These are phyloP conservation scores for Stagonosporopsis tanaceti DNA, from an alignment of 2,329 filamentous ascomycete species.

Conservation along the genomic window DNA sequence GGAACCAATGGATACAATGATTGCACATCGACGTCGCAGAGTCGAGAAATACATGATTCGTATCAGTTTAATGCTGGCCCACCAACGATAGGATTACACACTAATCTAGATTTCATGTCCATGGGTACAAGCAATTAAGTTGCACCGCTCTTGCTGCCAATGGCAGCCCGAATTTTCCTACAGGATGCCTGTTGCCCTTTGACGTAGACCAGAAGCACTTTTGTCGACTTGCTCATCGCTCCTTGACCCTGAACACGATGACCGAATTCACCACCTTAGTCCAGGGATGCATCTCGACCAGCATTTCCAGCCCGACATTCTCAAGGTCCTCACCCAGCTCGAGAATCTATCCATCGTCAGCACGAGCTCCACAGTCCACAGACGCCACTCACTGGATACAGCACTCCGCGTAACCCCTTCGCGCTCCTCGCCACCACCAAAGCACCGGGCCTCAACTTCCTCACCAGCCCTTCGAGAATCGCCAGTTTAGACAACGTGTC, in stretches of 20 bases:
- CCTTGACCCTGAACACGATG: conserved; percentile 47
- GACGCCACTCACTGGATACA: conserved; percentile 57
- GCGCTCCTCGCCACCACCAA: conserved; percentile 59
- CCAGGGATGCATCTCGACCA: conserved; percentile 58
- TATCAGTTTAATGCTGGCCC: not conserved
- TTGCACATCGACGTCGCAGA: not conserved
- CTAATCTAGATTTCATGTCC: conserved; percentile 13
- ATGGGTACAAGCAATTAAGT: not conserved
- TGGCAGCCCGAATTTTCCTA: not conserved
- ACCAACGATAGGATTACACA: not conserved
- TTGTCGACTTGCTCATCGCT: not conserved
- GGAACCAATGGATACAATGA: not conserved
- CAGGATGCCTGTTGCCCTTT: not conserved
- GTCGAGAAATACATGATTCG: too few species aligned
- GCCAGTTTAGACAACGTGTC: conserved; percentile 53
- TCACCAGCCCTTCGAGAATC: conserved; percentile 50
- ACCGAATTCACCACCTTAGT: conserved; percentile 61
- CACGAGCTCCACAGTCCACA: not conserved
- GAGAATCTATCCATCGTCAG: conserved; percentile 44
- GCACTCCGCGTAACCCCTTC: conserved; percentile 53
- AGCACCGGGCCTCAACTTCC: conserved; percentile 53
- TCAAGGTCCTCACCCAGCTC: conserved; percentile 46
- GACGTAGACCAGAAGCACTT: not conserved
- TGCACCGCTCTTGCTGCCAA: not conserved
- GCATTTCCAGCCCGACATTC: conserved; percentile 48